Percentiles rank a stretch among this genome's conserved stretches.
phyloP scores from a whole-genome alignment of 2,329 filamentous ascomycete species.

The Alternaria solani region DNA sequence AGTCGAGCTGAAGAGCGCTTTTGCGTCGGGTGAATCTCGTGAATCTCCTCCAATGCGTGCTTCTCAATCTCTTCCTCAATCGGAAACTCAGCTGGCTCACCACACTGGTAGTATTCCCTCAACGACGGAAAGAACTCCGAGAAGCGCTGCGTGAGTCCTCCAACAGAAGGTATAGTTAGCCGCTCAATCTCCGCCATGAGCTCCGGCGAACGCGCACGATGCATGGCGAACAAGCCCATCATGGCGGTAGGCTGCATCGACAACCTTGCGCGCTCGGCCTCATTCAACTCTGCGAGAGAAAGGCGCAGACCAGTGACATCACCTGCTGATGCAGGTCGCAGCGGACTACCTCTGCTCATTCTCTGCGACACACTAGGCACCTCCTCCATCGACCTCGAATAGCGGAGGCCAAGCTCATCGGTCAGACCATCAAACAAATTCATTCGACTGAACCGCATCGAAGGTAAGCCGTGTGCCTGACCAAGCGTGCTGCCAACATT shows the following conservation, averaged over 20 bases:
- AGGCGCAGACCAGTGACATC: constrained; percentile 56
- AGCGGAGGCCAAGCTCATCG: constrained; percentile 52
- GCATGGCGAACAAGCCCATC: constrained; percentile 22
- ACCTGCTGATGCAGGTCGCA: constrained; percentile 47
- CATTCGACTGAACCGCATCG: constrained; percentile 58
- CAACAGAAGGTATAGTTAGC: constrained; percentile 57
- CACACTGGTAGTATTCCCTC: constrained; percentile 49
- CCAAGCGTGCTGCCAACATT: constrained; percentile 31
- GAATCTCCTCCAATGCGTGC: constrained; percentile 42
- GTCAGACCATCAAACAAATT: constrained; percentile 57
- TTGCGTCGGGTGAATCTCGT: constrained; percentile 39
- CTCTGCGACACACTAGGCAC: constrained; percentile 35
- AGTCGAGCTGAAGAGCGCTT: constrained; percentile 48
- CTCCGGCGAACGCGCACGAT: constrained; percentile 51
- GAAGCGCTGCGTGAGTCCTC: constrained; percentile 55
- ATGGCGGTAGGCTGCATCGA: constrained; percentile 18
- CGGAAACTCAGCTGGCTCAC: constrained; percentile 45
- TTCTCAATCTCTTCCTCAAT: constrained; percentile 51
- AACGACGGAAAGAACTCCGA: constrained; percentile 57
- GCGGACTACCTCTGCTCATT: constrained; percentile 42
- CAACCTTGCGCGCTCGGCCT: constrained; percentile 33
- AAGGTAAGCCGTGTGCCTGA: constrained; percentile 53
- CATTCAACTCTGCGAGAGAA: constrained; percentile 56
- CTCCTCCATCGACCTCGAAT: constrained; percentile 51
- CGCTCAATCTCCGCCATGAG: constrained; percentile 56